A percentile compares a stretch with the other conserved stretches of the same genome.
Evolutionary conservation across 2,329 filamentous ascomycete species (phyloP).

Genomic region (Parasarocladium wereldwijsianum): DNA sequence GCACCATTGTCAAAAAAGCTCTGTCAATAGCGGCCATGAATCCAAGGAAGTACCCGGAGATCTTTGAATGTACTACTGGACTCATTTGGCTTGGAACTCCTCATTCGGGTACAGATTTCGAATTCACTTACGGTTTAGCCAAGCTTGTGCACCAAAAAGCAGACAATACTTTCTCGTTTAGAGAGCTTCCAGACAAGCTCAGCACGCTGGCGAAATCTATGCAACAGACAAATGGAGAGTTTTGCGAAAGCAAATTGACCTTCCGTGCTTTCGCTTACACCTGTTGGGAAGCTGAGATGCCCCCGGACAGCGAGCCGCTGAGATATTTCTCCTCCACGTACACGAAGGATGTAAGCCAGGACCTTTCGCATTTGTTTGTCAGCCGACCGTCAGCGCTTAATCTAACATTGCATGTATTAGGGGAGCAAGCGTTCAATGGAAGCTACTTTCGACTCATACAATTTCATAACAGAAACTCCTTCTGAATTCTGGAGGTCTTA

Average conservation of each 20-base stretch:
- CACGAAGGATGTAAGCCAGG: too few relatives aligned
- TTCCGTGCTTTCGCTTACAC: too few relatives aligned
- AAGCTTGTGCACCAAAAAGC: slow-evolving; percentile 1
- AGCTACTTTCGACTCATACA: too few relatives aligned
- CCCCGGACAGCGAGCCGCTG: too few relatives aligned
- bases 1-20: slow-evolving; percentile 2
- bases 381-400: too few relatives aligned
- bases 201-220: background rate
- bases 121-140: background rate
- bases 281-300: too few relatives aligned
- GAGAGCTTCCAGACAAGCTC: too few relatives aligned
- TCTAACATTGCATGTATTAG: too few relatives aligned
- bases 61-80: background rate
- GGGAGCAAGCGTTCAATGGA: too few relatives aligned
- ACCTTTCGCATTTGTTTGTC: too few relatives aligned
- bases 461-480: slow-evolving; percentile 1
- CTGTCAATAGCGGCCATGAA: slow-evolving; percentile 1
- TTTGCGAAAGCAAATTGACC: slow-evolving; percentile 1
- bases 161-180: background rate
- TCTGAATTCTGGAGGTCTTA: slow-evolving; percentile 1
- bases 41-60: slow-evolving; percentile 1
- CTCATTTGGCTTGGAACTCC: slow-evolving; percentile 1
- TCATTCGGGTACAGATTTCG: background rate
- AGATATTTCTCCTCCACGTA: too few relatives aligned
- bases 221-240: slow-evolving; percentile 2